Base-by-base conservation (phyloP, 2,329 filamentous ascomycete species). In the Remersonia thermophila region DNA sequence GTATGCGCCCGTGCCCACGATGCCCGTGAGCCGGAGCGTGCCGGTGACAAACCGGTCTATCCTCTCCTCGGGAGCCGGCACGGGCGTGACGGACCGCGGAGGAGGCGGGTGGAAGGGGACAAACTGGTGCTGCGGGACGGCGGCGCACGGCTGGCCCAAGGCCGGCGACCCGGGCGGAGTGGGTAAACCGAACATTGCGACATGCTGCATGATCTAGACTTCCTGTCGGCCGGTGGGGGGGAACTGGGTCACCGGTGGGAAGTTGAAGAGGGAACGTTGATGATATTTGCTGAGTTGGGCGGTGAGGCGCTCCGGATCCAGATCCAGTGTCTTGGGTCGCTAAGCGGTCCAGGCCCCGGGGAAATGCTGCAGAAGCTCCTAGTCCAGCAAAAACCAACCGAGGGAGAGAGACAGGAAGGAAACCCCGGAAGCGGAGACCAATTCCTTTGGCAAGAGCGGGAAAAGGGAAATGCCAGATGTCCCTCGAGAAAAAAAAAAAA, bases 1-100 rank as follows among this genome's bases (percentile, higher is more conserved):
- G 61, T 98, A 98, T 39, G 91, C 91, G 50, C 91, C 91, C 34
- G 89, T 83, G 47, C 91, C 91, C 44, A 96, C 72, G 50, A 96
- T 83, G 44, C 77, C 74, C 45, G 78, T 84, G 52, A 96, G 67
- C 63, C 89, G 80, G 49, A 95, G 71, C 56, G 83, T 78, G 55
- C 81, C 80, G 50, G 83, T 83, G 47, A 96, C 72, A 49, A 89
- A 69, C 49, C 79, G 76, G 59, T 89, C 87, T 67, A 96, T 63
- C 54, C 86, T 78, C 55, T 87, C 83, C 70, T 94, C 83, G 20
- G 20, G 20, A 23, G 20, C 20, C 5, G 20, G 5, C 20, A 23
- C 20, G 29, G 87, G 85, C 38, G 74, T 61, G 51, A 72, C 64
- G 43, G 74, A 77, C 37, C 69, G 61, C 51, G 62, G 73, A 49